Conservation (phyloP, 2,329 filamentous ascomycete genomes). For the Ophiocordyceps camponoti-floridani region DNA sequence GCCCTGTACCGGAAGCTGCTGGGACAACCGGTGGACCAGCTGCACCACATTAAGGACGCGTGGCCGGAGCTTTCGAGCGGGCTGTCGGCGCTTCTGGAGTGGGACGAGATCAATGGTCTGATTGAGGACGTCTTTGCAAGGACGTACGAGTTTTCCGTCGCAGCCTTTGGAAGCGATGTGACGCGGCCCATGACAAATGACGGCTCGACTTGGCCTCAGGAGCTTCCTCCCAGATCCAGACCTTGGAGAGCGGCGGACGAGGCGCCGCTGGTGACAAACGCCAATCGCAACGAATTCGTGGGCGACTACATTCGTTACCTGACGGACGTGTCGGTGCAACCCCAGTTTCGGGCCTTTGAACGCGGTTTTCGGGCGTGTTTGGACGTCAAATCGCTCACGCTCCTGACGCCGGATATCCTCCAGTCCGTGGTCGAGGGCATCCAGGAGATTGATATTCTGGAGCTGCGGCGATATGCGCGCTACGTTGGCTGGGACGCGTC, state of each 20-base stretch:
- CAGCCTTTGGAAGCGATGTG: constrained; percentile 36
- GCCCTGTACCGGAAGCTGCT: constrained; percentile 71
- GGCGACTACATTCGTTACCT: constrained; percentile 74
- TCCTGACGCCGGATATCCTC: constrained; percentile 55
- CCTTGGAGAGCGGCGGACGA: constrained; percentile 20
- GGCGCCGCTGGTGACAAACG: constrained; percentile 59
- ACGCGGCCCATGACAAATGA: constrained; percentile 34
- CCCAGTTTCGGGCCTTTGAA: constrained; percentile 66
- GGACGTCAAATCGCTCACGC: constrained; percentile 46
- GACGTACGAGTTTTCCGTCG: constrained; percentile 70
- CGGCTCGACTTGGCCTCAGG: constrained; percentile 33
- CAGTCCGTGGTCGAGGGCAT: constrained; percentile 70
- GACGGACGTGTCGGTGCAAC: constrained; percentile 55
- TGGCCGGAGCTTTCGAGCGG: constrained; percentile 72
- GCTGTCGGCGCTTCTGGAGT: constrained; percentile 54
- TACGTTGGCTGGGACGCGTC: constrained; percentile 67
- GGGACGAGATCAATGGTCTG: constrained; percentile 55
- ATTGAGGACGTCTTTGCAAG: constrained; percentile 69
- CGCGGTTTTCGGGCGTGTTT: constrained; percentile 66
- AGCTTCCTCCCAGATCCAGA: constrained; percentile 12
- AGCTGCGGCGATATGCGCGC: constrained; percentile 50
- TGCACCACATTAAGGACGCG: constrained; percentile 67
- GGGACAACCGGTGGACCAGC: constrained; percentile 45
- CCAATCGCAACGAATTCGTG: constrained; percentile 63
- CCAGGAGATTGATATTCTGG: constrained; percentile 59